Conservation (phyloP, 1,139 yeast genomes). For the Saccharomycopsis hybrid region DNA sequence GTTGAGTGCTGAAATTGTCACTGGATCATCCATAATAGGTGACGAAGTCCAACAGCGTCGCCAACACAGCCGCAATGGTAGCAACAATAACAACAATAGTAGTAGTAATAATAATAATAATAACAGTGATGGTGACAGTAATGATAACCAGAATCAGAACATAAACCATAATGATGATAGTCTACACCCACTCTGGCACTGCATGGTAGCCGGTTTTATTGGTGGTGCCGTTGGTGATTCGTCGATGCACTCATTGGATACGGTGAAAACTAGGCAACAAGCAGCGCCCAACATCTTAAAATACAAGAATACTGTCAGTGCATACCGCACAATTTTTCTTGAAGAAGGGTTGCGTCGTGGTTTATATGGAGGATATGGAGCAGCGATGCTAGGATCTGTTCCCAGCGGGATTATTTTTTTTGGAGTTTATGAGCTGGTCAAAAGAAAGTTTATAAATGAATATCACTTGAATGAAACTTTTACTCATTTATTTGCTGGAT, state of each 20-base stretch:
- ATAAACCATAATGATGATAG: neutral
- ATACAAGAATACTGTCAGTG: conserved; percentile 62
- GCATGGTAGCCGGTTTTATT: conserved; percentile 79
- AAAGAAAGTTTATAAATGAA: conserved; percentile 60
- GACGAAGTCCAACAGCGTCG: neutral
- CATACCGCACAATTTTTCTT: conserved; percentile 61
- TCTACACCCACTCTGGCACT: conserved; percentile 13
- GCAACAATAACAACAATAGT: too few relatives aligned
- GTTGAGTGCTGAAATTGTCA: neutral
- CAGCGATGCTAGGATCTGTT: conserved; percentile 85
- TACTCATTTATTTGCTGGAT: conserved; percentile 78
- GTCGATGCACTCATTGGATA: conserved; percentile 89
- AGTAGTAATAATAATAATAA: too few relatives aligned
- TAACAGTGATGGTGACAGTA: neutral
- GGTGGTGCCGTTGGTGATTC: conserved; percentile 95
- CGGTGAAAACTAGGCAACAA: conserved; percentile 95
- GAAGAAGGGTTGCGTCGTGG: conserved; percentile 88
- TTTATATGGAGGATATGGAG: conserved; percentile 84
- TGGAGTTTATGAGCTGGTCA: conserved; percentile 79
- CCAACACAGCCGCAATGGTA: too few relatives aligned
- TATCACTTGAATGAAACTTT: conserved; percentile 70
- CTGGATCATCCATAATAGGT: neutral
- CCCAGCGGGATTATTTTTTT: conserved; percentile 93
- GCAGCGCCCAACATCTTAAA: conserved; percentile 69
- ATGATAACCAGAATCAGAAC: neutral